Evolutionary conservation across 768 basidiomycete genomes (phyloP).

Genomic region (Hirschioporus abietinus): DNA sequence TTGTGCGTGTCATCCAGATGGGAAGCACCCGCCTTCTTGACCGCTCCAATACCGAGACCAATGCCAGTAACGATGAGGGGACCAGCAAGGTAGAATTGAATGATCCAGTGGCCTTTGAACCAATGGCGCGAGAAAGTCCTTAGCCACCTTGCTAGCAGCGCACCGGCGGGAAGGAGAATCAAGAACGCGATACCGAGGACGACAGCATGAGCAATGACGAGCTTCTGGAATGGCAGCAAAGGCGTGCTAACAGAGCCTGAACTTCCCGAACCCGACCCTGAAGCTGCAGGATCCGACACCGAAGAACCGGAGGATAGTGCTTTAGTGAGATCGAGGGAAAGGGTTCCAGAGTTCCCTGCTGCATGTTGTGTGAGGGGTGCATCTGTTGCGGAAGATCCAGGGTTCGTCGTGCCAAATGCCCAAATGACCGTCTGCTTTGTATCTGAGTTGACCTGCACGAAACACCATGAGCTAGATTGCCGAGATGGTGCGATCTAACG

Average conservation of each 20-base stretch:
- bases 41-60: constrained; percentile 37
- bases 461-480: constrained; percentile 3
- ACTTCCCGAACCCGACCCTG: constrained; percentile 8
- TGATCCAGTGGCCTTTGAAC: constrained; percentile 49
- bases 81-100: constrained; percentile 43
- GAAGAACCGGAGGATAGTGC: constrained; percentile 20
- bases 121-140: constrained; percentile 44
- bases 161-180: constrained; percentile 47
- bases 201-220: constrained; percentile 51
- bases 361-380: constrained; percentile 45
- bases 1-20: constrained; percentile 46
- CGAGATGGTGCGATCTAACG: constrained; percentile 6
- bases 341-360: constrained; percentile 28
- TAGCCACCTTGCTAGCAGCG: constrained; percentile 47
- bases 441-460: constrained; percentile 35
- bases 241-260: constrained; percentile 21
- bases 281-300: constrained; percentile 15
- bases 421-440: constrained; percentile 47
- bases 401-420: constrained; percentile 48
- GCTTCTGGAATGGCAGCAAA: constrained; percentile 40
- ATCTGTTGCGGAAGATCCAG: constrained; percentile 37
- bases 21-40: constrained; percentile 26
- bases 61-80: constrained; percentile 38
- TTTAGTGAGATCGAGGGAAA: constrained; percentile 45
- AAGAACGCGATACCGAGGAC: constrained; percentile 47